A percentile compares a stretch with the other conserved stretches of the same genome.
Conservation (phyloP, 495 filamentous ascomycete genomes). For the Parmelia sp. region DNA sequence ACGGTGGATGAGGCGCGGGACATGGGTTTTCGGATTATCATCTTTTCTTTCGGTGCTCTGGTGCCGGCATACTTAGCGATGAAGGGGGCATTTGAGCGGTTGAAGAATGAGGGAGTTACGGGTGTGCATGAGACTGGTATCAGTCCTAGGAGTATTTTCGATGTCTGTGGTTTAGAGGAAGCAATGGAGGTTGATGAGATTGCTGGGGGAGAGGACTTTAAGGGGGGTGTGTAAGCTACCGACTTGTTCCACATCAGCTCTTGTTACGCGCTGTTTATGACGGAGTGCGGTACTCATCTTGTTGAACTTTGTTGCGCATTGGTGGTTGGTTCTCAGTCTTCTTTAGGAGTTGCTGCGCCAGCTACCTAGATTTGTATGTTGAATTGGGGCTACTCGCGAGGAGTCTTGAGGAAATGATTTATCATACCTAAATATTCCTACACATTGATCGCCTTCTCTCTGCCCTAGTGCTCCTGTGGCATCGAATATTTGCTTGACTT, state of each 20-base stretch:
- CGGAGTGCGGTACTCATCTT: too few relatives aligned
- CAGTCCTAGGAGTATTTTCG: constrained; percentile 46
- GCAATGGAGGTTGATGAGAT: constrained; percentile 50
- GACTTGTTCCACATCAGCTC: neutral
- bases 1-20: constrained; percentile 50
- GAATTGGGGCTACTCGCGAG: too few relatives aligned
- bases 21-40: constrained; percentile 59
- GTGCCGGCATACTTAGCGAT: constrained; percentile 50
- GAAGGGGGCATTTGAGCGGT: constrained; percentile 36
- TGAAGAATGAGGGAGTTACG: constrained; percentile 45
- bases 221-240: constrained; percentile 32
- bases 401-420: too few relatives aligned
- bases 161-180: constrained; percentile 54
- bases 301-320: too few relatives aligned
- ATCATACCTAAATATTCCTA: too few relatives aligned
- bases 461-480: too few relatives aligned
- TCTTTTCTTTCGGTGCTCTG: constrained; percentile 50
- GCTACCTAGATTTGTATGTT: too few relatives aligned
- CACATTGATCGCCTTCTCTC: too few relatives aligned
- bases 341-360: too few relatives aligned
- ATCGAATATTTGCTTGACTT: too few relatives aligned
- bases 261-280: neutral
- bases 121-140: constrained; percentile 41
- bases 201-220: constrained; percentile 48
- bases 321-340: too few relatives aligned